Base-by-base conservation (phyloP, 495 filamentous ascomycete species). In the Amphirosellinia nigrospora region DNA sequence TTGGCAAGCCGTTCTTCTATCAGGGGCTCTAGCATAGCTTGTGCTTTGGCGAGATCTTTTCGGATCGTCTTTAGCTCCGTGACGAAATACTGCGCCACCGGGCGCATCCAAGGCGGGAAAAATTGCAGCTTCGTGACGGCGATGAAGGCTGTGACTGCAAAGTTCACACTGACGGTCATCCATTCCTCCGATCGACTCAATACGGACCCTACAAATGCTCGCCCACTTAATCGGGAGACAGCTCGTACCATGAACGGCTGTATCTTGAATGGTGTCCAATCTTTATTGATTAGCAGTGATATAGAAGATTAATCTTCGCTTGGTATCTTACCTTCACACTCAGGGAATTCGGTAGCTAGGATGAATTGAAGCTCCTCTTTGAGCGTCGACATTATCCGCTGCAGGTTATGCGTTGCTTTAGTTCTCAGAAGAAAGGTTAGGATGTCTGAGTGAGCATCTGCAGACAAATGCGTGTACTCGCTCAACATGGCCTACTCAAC, bases 261-360 rank as follows among this genome's bases (percentile, higher is more conserved):
- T 46, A 79, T 71, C 60, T 77, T 79, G 69, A 80, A 77, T 15
- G 79, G 71, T 3, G 79, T 80, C 79, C 79, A 80, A 56, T 80
- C 78, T 75, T 19, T 15, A 34, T 2, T 65, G 16, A 64, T 70
- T 66, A 66, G 64, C 64, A 56, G 59, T 26, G 46, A 41, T 62
- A 64, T 59, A 71, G 66, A 56, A 66, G 50, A 28, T 34, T 64
- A 16, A 46, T 56, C 32, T 41, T 63, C 48, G 50, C 13, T 16
- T 46, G 43, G 10, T 28, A 32, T 36, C 46, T 41, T 74, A 79
- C 77, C 77, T 70, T 77, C 56, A 64, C 79, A 80, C 28, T 70
- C 71, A 2, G 79, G 79, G 39, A 80, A 79, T 56, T 80, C 79
- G 2, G 73, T 76, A 19, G 71, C 77, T 1, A 78, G 30, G 52